Percentiles rank a stretch among this genome's conserved stretches.
Evolutionary conservation across 441 rosid species (phyloP).

Genomic region (Euphorbia schlechtendalii): DNA sequence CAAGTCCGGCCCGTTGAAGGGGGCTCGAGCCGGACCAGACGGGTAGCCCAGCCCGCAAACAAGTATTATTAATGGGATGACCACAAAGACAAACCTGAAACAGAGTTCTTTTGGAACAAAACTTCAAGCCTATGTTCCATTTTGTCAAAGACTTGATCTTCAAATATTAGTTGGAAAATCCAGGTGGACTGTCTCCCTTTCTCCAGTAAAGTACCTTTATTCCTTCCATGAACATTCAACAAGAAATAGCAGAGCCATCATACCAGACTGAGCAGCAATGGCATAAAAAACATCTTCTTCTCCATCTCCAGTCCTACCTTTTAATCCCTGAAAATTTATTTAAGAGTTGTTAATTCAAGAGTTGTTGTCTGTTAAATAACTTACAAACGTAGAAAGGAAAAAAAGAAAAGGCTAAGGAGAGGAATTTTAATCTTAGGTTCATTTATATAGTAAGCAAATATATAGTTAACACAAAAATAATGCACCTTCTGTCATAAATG

Average conservation of each 20-base stretch:
- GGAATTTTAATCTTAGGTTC: too few relatives aligned
- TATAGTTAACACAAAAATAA: too few relatives aligned
- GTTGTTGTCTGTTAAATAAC: background rate
- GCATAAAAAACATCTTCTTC: conserved; percentile 33
- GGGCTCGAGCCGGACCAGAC: too few relatives aligned
- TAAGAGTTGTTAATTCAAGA: background rate
- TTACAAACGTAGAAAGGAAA: background rate
- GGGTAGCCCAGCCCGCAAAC: too few relatives aligned
- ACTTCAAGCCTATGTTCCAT: conserved; percentile 21
- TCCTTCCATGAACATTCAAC: conserved; percentile 30
- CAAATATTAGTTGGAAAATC: conserved; percentile 29
- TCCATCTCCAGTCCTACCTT: conserved; percentile 4
- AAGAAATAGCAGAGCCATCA: conserved; percentile 39
- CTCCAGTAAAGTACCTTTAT: conserved; percentile 31
- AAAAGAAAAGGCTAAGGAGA: too few relatives aligned
- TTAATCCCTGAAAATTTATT: background rate
- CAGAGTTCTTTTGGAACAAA: conserved; percentile 34
- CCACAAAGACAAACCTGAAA: conserved; percentile 26
- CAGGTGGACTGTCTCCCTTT: too few relatives aligned
- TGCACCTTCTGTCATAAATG: background rate
- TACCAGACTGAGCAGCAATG: conserved; percentile 39
- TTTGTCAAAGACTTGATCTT: conserved; percentile 18
- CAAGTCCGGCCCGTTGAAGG: too few relatives aligned
- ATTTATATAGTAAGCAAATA: too few relatives aligned
- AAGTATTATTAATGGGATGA: too few relatives aligned